phyloP scores from a whole-genome alignment of 495 filamentous ascomycete genomes.

The Penicillium angulare region DNA sequence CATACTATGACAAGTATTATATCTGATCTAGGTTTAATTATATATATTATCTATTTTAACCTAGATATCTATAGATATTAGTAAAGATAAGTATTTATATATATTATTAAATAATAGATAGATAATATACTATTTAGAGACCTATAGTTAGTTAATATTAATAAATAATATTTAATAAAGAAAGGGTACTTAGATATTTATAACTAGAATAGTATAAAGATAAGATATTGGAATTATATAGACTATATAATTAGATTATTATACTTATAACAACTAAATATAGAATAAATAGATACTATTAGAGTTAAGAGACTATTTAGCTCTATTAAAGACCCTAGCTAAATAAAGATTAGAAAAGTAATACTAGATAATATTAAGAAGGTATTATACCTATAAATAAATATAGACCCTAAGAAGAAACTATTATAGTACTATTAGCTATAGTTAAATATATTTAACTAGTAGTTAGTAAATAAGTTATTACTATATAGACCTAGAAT shows the following conservation, averaged over 20 bases:
- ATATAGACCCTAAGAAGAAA: no score
- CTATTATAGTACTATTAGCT: not conserved
- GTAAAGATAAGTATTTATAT: not conserved
- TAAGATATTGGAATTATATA: no score
- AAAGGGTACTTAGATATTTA: no score
- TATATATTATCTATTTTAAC: not conserved
- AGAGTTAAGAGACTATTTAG: not conserved
- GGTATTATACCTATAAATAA: not conserved
- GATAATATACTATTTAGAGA: slow-evolving; percentile 2
- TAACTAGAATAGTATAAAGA: no score
- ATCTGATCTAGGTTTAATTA: not conserved
- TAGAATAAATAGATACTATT: not conserved
- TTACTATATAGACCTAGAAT: no score
- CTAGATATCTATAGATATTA: slow-evolving; percentile 1
- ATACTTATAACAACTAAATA: not conserved
- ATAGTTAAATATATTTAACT: not conserved
- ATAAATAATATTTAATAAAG: no score
- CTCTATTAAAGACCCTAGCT: not conserved
- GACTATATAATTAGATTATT: not conserved
- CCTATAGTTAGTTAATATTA: not conserved
- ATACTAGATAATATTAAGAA: not conserved
- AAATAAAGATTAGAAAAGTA: not conserved
- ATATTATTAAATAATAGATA: slow-evolving; percentile 3
- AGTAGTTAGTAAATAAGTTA: no score
- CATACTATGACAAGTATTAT: no score